Base-by-base conservation (phyloP, 768 basidiomycete species). In the Kwoniella sp. region DNA sequence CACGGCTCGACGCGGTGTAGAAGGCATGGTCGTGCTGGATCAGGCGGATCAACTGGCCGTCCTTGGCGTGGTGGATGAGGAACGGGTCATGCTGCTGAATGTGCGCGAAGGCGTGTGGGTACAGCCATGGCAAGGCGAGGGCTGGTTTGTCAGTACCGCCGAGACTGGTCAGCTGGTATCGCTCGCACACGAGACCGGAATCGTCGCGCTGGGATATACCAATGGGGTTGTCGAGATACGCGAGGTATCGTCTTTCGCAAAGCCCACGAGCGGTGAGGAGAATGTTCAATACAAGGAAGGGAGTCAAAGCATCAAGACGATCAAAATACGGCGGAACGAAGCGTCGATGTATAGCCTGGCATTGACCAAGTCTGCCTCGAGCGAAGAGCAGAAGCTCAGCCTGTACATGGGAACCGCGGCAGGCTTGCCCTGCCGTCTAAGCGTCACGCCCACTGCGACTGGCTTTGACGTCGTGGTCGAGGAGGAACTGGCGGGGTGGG, bases 181-280 rank as follows among this genome's bases (percentile, higher is more conserved):
- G 6, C 78, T 84, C 41, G 69, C 76, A 3, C 80, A 82, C 62
- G 75, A 78, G 15, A 52, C 75, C 42, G 71, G 76, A 41, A 65
- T 84, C 3, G 73, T 87, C 10, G 83, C 80, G 0, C 83, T 83
- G 10, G 86, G 85, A 2, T 80, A 83, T 11, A 71, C 73, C 2
- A 70, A 70, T 5, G 86, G 85, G 2, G 60, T 83, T 7, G 77
- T 85, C 0, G 73, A 78, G 0, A 54, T 87, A 3, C 81, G 81
- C 60, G 82, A 85, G 62, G 76, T 80, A 0, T 76, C 81, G n/a
- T 70, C 75, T 3, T 71, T 83, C 11, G 17, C 27, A 48, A 46
- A 40, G 17, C 20, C 46, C n/a, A 34, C 26, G 17, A 46, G 38
- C n/a, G 23, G n/a, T 31, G 5, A 11, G 41, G 37, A 26, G 23